These are phyloP conservation scores for Guyanaporus albipodus DNA, from an alignment of 768 basidiomycete genomes.

Conservation along the genomic window DNA sequence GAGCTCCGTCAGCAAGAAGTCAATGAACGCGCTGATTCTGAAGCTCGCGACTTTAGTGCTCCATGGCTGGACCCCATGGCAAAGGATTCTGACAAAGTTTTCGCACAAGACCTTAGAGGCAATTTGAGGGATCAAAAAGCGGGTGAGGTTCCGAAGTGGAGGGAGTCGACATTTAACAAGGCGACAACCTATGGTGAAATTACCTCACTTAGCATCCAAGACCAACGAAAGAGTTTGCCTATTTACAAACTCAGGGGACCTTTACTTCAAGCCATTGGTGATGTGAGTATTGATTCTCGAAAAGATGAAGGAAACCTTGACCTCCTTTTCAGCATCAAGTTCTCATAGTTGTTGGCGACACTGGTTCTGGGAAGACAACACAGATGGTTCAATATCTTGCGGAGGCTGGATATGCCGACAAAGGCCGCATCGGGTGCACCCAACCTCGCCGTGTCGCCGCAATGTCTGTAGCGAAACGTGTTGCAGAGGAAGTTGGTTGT, in stretches of 20 bases:
- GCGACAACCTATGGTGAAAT: constrained; percentile 94
- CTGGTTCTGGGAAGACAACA: constrained; percentile 98
- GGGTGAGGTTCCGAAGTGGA: constrained; percentile 85
- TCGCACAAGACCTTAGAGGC: constrained; percentile 89
- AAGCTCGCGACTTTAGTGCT: constrained; percentile 90
- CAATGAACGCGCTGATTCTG: constrained; percentile 91
- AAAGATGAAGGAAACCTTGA: constrained; percentile 14
- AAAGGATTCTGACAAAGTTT: constrained; percentile 76
- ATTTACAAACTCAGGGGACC: constrained; percentile 94
- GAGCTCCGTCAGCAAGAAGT: constrained; percentile 92
- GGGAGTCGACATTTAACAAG: constrained; percentile 89
- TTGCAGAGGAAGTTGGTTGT: constrained; percentile 97
- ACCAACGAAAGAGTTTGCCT: constrained; percentile 86
- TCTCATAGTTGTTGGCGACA: constrained; percentile 97
- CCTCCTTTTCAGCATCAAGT: constrained; percentile 59
- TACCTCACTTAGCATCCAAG: constrained; percentile 85
- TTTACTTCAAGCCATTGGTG: constrained; percentile 82
- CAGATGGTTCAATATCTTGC: constrained; percentile 99
- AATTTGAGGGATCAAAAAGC: constrained; percentile 80
- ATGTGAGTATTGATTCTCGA: constrained; percentile 49
- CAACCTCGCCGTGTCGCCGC: constrained; percentile 99
- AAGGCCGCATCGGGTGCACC: constrained; percentile 90
- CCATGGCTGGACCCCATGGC: constrained; percentile 99
- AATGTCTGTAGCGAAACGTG: constrained; percentile 98
- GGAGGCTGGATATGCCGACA: constrained; percentile 89